Base-by-base conservation (phyloP, 768 basidiomycete genomes). In the Boletellus emodensis region DNA sequence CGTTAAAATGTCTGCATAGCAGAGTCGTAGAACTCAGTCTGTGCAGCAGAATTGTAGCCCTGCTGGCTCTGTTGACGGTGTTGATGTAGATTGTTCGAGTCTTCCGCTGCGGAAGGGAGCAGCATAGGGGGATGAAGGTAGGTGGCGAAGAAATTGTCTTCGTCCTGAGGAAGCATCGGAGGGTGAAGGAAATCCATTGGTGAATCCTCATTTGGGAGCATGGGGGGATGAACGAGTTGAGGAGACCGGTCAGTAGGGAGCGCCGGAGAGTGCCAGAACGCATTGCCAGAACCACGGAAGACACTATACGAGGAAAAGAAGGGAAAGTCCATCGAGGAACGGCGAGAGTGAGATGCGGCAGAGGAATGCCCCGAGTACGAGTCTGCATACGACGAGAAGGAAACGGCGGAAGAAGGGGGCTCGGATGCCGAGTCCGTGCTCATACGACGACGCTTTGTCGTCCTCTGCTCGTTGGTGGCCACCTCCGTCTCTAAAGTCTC, bases 251-350 rank as follows among this genome's bases (percentile, higher is more conserved):
- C 78, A 55, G 81, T 79, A 4, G 79, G 72, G 57, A 85, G 75
- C 77, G 85, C 84, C 10, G 87, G 84, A 3, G 87, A 86, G 66
- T 90, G 88, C 86, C 87, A 89, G 59, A 86, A 84, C 8, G 84
- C 54, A 28, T 69, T 79, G 0, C 76, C 78, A 6, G 77, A 78
- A 6, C 79, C 81, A 14, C 82, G 71, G 26, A 83, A 68, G 4
- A 78, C 74, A n/a, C 75, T 76, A 36, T 78, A 74, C 7, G 72
- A 69, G 15, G 81, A 72, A 60, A 77, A 84, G 14, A 82, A 88
- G 0, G 84, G 81, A 44, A 73, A 76, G 24, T 89, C 85, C 71
- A 85, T 79, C 14, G 85, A 84, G 0, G 77, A 76, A 3, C 78
- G 75, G 40, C 81, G 80, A 2, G 84, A 85, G 49, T 79, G 80